Base-by-base conservation (phyloP, 1,284 basidiomycete genomes). In the Cryptococcus sp. region DNA sequence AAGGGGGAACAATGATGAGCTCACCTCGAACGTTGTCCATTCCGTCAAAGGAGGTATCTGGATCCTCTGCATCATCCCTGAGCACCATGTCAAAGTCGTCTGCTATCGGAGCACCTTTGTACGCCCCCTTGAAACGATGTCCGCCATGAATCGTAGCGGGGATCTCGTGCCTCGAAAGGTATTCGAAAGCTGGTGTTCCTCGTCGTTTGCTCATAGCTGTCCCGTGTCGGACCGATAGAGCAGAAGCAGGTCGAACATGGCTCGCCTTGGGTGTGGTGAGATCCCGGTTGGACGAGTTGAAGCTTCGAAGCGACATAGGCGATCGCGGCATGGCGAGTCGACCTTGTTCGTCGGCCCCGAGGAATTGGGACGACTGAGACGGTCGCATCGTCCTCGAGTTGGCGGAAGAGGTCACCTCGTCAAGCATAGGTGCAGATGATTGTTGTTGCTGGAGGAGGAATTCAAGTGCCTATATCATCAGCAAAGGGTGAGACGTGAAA, bases 141-240 rank as follows among this genome's bases (percentile, higher is more conserved):
- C 66, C 68, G 45, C 69, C 69, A 50, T 64, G 65, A 16, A 60
- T 44, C 3, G 68, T 56, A 28, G 51, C 47, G 1, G 68, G 69
- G 2, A 67, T 56, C 26, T 66, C 66, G 40, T 68, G 80, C 79
- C 86, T 84, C 14, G 84, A 80, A 43, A 93, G 75, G 62, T 90
- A 95, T 63, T 93, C 90, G 6, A 84, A 81, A 0, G 93, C 93
- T 0, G 88, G 86, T 2, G 90, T 94, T 10, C 88, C 89, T 2
- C 83, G 80, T 11, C 89, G 84, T 66, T 93, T 92, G 55, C 86
- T 80, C 35, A 87, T 59, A 14, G 60, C 68, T 14, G 60, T 68
- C 39, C 52, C 55, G 26, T 35, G 33, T 23, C 45, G 35, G 11
- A 21, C 37, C 12, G 40, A 43, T 10, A 49, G 25, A 25, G 52